Conservation (phyloP, 257 asterid genomes). For the Capsicum baccatum region DNA sequence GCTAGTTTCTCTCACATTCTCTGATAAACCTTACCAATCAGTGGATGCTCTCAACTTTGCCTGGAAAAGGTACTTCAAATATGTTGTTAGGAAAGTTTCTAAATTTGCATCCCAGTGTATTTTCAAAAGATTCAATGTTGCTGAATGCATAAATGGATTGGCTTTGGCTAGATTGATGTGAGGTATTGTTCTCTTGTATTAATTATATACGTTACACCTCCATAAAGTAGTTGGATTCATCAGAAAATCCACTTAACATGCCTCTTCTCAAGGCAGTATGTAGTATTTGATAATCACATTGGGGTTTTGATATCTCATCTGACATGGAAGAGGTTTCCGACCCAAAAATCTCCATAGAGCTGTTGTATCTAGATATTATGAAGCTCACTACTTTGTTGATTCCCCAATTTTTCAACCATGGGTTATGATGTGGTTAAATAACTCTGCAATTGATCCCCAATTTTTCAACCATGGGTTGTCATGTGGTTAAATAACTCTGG, state of each 20-base stretch:
- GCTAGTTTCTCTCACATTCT: not conserved
- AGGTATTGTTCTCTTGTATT: not conserved
- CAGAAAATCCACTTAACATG: not conserved
- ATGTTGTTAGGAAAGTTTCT: not conserved
- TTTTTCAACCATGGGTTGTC: not conserved
- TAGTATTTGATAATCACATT: conserved; percentile 1
- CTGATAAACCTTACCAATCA: not conserved
- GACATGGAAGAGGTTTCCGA: not conserved
- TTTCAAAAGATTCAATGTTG: not conserved
- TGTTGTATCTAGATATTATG: not conserved
- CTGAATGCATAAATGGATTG: not conserved
- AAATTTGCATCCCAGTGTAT: too few species aligned
- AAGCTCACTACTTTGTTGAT: conserved; percentile 17
- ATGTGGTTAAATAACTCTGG: conserved; percentile 7
- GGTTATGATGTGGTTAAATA: not conserved
- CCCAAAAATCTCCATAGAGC: not conserved
- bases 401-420: not conserved
- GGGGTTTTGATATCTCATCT: not conserved
- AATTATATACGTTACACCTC: not conserved
- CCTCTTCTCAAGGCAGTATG: not conserved
- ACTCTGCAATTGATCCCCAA: not conserved
- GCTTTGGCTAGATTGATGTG: not conserved
- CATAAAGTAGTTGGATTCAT: not conserved
- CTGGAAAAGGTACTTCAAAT: not conserved
- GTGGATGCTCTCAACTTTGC: not conserved